A percentile compares a stretch with the other conserved stretches of the same genome.
Evolutionary conservation across 768 basidiomycete species (phyloP).

Genomic region (Naganishia vaughanmartiniae): DNA sequence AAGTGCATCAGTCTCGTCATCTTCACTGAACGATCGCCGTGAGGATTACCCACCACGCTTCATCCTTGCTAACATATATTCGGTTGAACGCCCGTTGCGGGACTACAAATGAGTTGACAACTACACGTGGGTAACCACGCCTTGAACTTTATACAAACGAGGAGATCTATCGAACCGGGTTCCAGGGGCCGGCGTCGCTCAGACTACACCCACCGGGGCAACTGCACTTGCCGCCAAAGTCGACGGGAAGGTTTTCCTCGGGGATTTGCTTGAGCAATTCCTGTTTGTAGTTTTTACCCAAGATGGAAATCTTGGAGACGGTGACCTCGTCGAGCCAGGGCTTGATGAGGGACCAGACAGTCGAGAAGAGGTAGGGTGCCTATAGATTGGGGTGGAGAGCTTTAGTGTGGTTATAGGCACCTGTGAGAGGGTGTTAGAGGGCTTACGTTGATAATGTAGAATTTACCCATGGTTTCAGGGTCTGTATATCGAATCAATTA

Average conservation of each 20-base stretch:
- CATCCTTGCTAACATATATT: background rate
- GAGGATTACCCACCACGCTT: background rate
- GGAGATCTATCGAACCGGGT: constrained; percentile 42
- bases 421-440: background rate
- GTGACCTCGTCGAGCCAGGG: constrained; percentile 94
- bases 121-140: background rate
- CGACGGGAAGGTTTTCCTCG: constrained; percentile 74
- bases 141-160: background rate
- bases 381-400: constrained; percentile 5
- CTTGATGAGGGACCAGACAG: constrained; percentile 85
- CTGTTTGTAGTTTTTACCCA: constrained; percentile 72
- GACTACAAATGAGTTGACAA: background rate
- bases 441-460: constrained; percentile 59
- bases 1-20: too few species aligned
- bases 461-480: constrained; percentile 74
- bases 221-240: constrained; percentile 77
- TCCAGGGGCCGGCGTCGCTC: constrained; percentile 92
- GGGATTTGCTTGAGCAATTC: constrained; percentile 78
- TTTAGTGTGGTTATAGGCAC: background rate
- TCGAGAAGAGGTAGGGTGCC: constrained; percentile 82
- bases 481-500: constrained; percentile 31
- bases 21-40: too few species aligned
- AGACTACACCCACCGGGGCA: constrained; percentile 79
- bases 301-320: constrained; percentile 87
- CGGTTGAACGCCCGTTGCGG: background rate